Evolutionary conservation across 2,329 filamentous ascomycete genomes (phyloP), one percentile per base, ranked within the genome.

Genomic region (Didymella keratinophila): DNA sequence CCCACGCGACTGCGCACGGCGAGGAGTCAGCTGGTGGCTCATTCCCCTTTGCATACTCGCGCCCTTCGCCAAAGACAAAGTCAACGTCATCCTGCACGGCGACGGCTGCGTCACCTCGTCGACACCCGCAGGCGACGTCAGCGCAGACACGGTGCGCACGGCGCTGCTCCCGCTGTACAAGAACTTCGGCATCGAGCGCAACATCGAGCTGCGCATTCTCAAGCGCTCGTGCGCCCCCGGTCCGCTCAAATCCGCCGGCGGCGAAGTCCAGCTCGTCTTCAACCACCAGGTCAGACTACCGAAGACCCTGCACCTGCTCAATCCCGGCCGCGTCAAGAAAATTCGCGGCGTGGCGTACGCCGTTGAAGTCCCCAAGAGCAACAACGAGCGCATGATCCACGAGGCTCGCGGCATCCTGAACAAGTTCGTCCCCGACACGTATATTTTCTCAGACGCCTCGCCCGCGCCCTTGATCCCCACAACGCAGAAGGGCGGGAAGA

Each of bases 351-450:
- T 99, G 42, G 93, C 95, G 46, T 99, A 98, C 78, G 90, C 91
- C 54, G 93, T 92, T 0, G 95, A 96, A 45, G 93, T 98, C 0
- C 91, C 91, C 11, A 94, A 91, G 0, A 93, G 90, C 48, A 97
- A 97, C 76, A 99, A 98, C 75, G 91, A 90, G 62, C 86, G 95
- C 64, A 96, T 97, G 91, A 99, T 98, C 71, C 91, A 97, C 71
- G 87, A 90, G 2, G 93, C 93, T 11, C 85, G 94, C 67, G 92
- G 92, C 46, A 84, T 99, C 11, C 82, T 99, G 45, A 99, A 99
- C 75, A 73, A 74, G 39, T 84, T 99, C 56, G 89, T 91, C 3
- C 87, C 89, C 7, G 95, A 99, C 73, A 94, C 96, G 42, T 95
- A 97, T 75, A 88, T 99, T 64, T 96, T 88, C 76, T 88, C 86